A percentile compares a stretch with the other conserved stretches of the same genome.
phyloP scores from a whole-genome alignment of 805 yeast species.

The Wickerhamomyces hampshirensis region DNA sequence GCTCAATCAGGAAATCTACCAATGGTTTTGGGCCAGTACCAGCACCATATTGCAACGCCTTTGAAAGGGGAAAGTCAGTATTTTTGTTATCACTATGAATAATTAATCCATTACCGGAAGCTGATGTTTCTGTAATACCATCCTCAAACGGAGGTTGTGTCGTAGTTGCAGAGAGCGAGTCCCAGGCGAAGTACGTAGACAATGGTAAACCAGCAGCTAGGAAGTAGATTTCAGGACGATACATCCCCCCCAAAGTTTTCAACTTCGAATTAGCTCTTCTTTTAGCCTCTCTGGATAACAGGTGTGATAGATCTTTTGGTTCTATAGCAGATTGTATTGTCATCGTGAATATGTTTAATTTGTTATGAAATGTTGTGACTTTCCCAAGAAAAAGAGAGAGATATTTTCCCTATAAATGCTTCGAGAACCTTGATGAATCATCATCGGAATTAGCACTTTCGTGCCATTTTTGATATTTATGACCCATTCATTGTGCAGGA shows the following conservation, averaged over 20 bases:
- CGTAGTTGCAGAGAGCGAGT: slow-evolving; percentile 54
- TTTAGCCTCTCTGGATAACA: slow-evolving; percentile 69
- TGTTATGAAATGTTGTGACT: too few species aligned
- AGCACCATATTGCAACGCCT: slow-evolving; percentile 69
- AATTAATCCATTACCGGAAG: slow-evolving; percentile 33
- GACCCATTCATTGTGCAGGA: too few species aligned
- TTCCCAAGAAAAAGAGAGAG: too few species aligned
- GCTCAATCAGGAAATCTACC: slow-evolving; percentile 51
- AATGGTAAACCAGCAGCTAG: slow-evolving; percentile 92
- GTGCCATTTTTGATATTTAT: too few species aligned
- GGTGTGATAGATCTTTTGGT: slow-evolving; percentile 53
- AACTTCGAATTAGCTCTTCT: slow-evolving; percentile 71
- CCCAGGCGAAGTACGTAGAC: slow-evolving; percentile 84
- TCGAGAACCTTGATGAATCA: too few species aligned
- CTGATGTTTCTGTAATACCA: slow-evolving; percentile 49
- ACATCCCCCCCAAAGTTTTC: slow-evolving; percentile 80
- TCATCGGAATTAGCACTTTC: too few species aligned
- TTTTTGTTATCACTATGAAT: neutral
- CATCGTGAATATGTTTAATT: too few species aligned
- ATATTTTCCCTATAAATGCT: too few species aligned
- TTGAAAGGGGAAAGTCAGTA: neutral
- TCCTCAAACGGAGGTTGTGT: slow-evolving; percentile 71
- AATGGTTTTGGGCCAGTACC: slow-evolving; percentile 73
- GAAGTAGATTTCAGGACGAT: slow-evolving; percentile 67
- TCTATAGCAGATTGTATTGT: too few species aligned